Evolutionary conservation across 345 rosid genomes (phyloP).

Genomic region (Anastatica hierochuntica): DNA sequence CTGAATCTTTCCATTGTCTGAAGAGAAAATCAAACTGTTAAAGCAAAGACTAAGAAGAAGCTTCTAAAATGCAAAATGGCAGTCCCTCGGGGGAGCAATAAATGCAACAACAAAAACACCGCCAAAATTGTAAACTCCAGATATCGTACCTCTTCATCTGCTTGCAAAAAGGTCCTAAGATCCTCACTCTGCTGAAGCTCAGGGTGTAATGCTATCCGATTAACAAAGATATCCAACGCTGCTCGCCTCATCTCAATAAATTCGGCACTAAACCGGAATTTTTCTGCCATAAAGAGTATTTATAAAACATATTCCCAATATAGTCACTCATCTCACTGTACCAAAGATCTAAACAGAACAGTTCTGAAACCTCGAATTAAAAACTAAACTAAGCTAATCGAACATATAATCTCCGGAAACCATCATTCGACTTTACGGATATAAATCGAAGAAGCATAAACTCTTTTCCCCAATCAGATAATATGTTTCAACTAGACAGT

Average conservation of each 20-base stretch:
- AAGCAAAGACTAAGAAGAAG: not conserved
- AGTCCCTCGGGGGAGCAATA: not conserved
- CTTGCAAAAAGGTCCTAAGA: conserved; percentile 90
- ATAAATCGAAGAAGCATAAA: not conserved
- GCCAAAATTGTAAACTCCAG: not conserved
- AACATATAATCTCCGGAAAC: not conserved
- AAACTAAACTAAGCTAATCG: too few species aligned
- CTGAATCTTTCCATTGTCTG: conserved; percentile 99
- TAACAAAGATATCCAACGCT: conserved; percentile 76
- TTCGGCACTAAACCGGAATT: conserved; percentile 93
- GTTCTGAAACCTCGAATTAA: not conserved
- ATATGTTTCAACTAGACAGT: not conserved
- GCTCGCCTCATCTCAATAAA: conserved; percentile 96
- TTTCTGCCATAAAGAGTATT: conserved; percentile 48
- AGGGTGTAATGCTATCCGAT: conserved; percentile 75
- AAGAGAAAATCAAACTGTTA: conserved; percentile 17
- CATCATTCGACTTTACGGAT: not conserved
- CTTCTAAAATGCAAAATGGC: not conserved
- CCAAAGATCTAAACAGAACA: not conserved
- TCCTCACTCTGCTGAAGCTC: conserved; percentile 93
- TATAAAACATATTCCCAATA: not conserved
- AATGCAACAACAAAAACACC: not conserved
- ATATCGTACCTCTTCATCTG: conserved; percentile 81
- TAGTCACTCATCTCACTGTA: not conserved
- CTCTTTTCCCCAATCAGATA: too few species aligned